These are phyloP conservation scores for Phyllosticta ampelicida DNA, from an alignment of 2,329 filamentous ascomycete genomes.

Conservation along the genomic window DNA sequence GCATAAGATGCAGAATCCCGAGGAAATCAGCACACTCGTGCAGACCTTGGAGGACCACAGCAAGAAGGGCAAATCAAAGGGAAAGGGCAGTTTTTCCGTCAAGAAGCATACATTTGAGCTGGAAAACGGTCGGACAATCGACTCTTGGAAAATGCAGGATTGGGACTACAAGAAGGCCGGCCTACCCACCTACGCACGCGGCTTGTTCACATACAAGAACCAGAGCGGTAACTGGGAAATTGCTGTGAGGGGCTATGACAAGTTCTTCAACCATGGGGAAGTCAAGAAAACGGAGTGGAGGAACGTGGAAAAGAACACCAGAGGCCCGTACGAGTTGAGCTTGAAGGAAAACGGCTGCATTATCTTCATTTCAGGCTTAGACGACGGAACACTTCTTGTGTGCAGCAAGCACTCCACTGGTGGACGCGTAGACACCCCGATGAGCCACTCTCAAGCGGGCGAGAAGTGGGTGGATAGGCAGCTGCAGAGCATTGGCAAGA, in stretches of 20 bases:
- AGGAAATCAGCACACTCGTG: conserved; percentile 57
- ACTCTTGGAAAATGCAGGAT: conserved; percentile 89
- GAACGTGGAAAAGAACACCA: conserved; percentile 63
- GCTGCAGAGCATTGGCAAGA: conserved; percentile 65
- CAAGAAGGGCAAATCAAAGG: conserved; percentile 26
- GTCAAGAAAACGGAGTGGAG: conserved; percentile 72
- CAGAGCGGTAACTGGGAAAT: conserved; percentile 62
- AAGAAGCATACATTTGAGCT: conserved; percentile 73
- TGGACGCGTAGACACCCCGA: conserved; percentile 53
- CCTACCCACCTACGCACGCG: conserved; percentile 84
- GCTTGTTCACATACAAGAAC: conserved; percentile 77
- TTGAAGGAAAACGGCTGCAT: conserved; percentile 99
- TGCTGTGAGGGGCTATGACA: conserved; percentile 85
- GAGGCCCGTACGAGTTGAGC: conserved; percentile 86
- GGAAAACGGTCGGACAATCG: conserved; percentile 54
- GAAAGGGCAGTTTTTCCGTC: conserved; percentile 55
- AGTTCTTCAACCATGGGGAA: conserved; percentile 94
- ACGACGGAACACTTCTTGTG: conserved; percentile 83
- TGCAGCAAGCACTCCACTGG: conserved; percentile 99
- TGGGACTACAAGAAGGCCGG: conserved; percentile 88
- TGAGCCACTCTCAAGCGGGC: conserved; percentile 77
- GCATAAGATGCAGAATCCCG: conserved; percentile 56
- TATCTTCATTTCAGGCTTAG: conserved; percentile 87
- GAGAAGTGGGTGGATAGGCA: conserved; percentile 75
- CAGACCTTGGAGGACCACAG: conserved; percentile 50